Evolutionary conservation across 202 grass and related monocot species (phyloP), one percentile per base, ranked within the genome.

Genomic region (Elaeis oleifera): DNA sequence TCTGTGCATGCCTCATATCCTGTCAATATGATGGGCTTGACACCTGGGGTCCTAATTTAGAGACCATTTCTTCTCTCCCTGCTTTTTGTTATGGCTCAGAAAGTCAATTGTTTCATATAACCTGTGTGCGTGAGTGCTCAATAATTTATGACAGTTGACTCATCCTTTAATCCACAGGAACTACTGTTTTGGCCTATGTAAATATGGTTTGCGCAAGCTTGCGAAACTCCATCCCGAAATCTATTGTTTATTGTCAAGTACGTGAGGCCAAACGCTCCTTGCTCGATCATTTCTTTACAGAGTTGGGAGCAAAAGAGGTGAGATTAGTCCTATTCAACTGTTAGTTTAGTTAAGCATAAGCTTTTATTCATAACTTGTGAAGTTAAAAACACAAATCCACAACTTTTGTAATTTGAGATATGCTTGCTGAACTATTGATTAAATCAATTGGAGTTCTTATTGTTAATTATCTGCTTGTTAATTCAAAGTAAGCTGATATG

Each of bases 221-320:
- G 84, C 84, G 85, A 56, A 99, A 94, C 53, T 94, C 85, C 31
- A 99, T 99, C n/a, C 94, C 94, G 0, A 97, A 97, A 70, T 97
- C 92, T 18, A 82, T 97, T 26, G 94, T 97, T 1, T 92, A 97
- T 27, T 81, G 92, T 27, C 92, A 97, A 97, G 88, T 97, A 4
- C 82, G 94, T 17, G 94, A 97, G 61, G 94, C 88, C 6, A 99
- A 99, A 36, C 88, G 94, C 50, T 99, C 94, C 50, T 77, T 99
- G 66, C 94, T 99, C 0, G 94, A 99, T 79, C 94, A 92, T 65
- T 99, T 99, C 78, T 99, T 99, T 54, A 99, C 94, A 53, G 94
- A 99, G 62, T 61, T 99, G 70, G 94, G 94, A 58, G 79, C 85
- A 62, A 99, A 84, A 78, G 94, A 99, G 88, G 94, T 99, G 39